phyloP scores from a whole-genome alignment of 768 basidiomycete species.

The Mycena latifolia region DNA sequence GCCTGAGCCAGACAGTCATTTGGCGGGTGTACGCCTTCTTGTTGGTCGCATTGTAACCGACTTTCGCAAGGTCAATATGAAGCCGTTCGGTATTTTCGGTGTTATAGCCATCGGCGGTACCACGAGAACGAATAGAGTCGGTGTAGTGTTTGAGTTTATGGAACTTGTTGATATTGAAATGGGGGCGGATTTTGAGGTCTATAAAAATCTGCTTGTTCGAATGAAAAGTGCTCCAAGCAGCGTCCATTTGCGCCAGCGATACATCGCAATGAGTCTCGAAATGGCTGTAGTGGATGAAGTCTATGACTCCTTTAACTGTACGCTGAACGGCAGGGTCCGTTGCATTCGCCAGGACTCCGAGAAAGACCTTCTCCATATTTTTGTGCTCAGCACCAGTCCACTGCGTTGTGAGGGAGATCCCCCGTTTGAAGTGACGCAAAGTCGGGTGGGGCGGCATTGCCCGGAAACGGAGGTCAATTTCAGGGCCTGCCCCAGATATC shows the following conservation, averaged over 20 bases:
- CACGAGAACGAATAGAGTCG: constrained; percentile 39
- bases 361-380: constrained; percentile 45
- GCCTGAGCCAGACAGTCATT: constrained; percentile 50
- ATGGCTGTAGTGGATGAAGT: constrained; percentile 46
- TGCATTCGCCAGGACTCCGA: constrained; percentile 41
- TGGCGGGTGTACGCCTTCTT: constrained; percentile 43
- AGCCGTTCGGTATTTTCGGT: constrained; percentile 46
- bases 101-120: constrained; percentile 42
- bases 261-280: constrained; percentile 37
- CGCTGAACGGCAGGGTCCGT: constrained; percentile 21
- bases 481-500: constrained; percentile 35
- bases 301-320: constrained; percentile 36
- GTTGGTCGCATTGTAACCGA: constrained; percentile 41
- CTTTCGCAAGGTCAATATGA: constrained; percentile 53
- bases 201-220: constrained; percentile 42
- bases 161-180: constrained; percentile 53
- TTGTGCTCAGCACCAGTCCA: constrained; percentile 52
- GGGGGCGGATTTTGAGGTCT: constrained; percentile 32
- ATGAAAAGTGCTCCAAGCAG: constrained; percentile 40
- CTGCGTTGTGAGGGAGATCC: constrained; percentile 48
- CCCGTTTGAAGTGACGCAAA: constrained; percentile 48
- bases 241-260: constrained; percentile 38
- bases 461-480: constrained; percentile 50
- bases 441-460: constrained; percentile 42
- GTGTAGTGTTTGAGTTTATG: constrained; percentile 46